Evolutionary conservation across 257 asterid genomes (phyloP), one percentile per base, ranked within the genome.

Genomic region (Solanum phureja): DNA sequence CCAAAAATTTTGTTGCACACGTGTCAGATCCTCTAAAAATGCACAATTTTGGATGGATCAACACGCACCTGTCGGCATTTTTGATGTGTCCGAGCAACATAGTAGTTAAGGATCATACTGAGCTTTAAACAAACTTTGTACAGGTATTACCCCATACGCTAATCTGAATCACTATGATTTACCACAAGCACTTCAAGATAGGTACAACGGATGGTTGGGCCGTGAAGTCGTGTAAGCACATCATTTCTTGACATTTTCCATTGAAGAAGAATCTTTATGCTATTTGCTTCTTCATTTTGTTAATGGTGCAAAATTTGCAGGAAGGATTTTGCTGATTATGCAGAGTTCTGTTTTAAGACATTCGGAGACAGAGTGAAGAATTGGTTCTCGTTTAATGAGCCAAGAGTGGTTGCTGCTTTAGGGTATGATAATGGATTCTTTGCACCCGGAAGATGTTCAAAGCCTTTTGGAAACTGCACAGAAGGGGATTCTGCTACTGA

Each of bases 381-480:
- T 77, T 97, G 99, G 99, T 95, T 94, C 76, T 94, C 99, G 0
- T 97, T 97, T 74, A 97, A 97, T 58, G 99, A 97, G 91, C 99
- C 99, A 3, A 79, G 98, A 88, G 98, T 95, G 11, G 92, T 95
- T 24, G 99, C 99, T n/a, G 94, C 96, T 11, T 93, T 95, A 2
- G 99, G 99, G 7, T 97, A 97, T n/a, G 98, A 95, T 79, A 89
- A 29, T 7, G 99, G 99, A 7, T 93, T 91, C 89, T 94, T 93
- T 42, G 99, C 99, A 3, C 99, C 99, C 0, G 99, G 98, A 64
- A 90, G 99, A 86, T 97, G 99, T 83, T 96, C 99, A 7, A 94
- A 94, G 87, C 90, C 95, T 23, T 94, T 93, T 62, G 98, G 98
- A 9, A 94, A 95, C 35, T 97, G 99, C 91, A 93, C 93, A 0